phyloP scores from a whole-genome alignment of 1,284 basidiomycete genomes.

The Austroboletus niveus region DNA sequence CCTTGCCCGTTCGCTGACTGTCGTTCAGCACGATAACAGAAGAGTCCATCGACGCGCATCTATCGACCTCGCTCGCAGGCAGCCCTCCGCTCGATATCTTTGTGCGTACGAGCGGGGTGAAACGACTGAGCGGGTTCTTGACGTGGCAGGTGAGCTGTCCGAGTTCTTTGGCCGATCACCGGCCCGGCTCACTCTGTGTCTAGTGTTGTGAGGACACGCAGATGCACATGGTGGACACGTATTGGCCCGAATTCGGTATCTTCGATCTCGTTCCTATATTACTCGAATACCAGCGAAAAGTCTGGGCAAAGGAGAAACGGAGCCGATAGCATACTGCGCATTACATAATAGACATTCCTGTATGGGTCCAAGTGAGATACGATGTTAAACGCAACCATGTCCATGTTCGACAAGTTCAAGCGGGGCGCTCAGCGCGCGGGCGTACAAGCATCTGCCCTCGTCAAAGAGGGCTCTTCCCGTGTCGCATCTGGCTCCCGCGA shows the following conservation, averaged over 20 bases:
- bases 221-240: constrained; percentile 87
- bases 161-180: too few species aligned
- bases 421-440: constrained; percentile 80
- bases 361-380: background rate
- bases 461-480: constrained; percentile 61
- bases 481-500: constrained; percentile 71
- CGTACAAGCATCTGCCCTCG: constrained; percentile 73
- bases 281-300: constrained; percentile 79
- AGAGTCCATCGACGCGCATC: constrained; percentile 59
- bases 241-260: constrained; percentile 95
- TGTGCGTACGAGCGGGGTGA: constrained; percentile 90
- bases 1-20: background rate
- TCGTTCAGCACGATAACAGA: constrained; percentile 58
- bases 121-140: constrained; percentile 87
- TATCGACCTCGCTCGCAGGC: constrained; percentile 65
- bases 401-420: constrained; percentile 78
- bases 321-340: constrained; percentile 2
- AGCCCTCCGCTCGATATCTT: constrained; percentile 89
- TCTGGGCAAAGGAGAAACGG: constrained; percentile 41
- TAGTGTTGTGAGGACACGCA: constrained; percentile 82
- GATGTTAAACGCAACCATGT: constrained; percentile 36
- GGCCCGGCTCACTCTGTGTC: background rate
- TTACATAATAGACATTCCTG: constrained; percentile 12
- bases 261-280: constrained; percentile 84
- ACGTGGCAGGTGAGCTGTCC: constrained; percentile 81